Conservation (phyloP, 495 filamentous ascomycete species). For the Talaromyces liani region DNA sequence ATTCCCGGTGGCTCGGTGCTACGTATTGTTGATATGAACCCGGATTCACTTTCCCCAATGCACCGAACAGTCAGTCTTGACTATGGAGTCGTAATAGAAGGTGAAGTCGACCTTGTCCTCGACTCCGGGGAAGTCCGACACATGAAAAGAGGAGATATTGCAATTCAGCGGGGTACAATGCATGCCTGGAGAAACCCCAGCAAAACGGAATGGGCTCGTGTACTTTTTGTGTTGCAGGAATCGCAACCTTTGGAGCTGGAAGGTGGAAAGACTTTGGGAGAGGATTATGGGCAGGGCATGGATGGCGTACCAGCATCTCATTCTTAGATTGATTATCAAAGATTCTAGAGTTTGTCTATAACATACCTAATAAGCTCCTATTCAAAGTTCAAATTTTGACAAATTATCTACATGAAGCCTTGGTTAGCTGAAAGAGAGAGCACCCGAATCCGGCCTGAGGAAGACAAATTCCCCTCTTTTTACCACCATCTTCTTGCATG, state of each 20-base stretch:
- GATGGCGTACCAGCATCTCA: conserved; percentile 10
- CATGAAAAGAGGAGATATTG: conserved; percentile 63
- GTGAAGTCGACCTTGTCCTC: conserved; percentile 65
- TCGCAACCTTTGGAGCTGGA: conserved; percentile 32
- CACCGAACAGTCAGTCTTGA: conserved; percentile 69
- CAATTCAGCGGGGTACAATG: conserved; percentile 53
- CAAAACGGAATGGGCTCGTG: conserved; percentile 42
- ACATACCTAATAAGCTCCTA: background rate
- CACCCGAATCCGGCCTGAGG: too few species aligned
- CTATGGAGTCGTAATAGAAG: conserved; percentile 73
- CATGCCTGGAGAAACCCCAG: conserved; percentile 38
- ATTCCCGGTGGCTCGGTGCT: conserved; percentile 45
- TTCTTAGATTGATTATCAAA: background rate
- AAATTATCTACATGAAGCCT: background rate
- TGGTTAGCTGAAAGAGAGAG: too few species aligned
- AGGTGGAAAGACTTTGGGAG: conserved; percentile 30
- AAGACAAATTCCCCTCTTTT: background rate
- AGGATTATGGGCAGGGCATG: conserved; percentile 37
- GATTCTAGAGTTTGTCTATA: background rate
- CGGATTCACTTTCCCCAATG: conserved; percentile 53
- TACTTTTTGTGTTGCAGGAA: conserved; percentile 53
- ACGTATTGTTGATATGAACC: conserved; percentile 59
- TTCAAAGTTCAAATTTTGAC: background rate
- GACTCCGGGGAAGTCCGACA: conserved; percentile 56
- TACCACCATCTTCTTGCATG: background rate